Conservation (phyloP, 2,329 filamentous ascomycete species). For the Aspergillus sp. region DNA sequence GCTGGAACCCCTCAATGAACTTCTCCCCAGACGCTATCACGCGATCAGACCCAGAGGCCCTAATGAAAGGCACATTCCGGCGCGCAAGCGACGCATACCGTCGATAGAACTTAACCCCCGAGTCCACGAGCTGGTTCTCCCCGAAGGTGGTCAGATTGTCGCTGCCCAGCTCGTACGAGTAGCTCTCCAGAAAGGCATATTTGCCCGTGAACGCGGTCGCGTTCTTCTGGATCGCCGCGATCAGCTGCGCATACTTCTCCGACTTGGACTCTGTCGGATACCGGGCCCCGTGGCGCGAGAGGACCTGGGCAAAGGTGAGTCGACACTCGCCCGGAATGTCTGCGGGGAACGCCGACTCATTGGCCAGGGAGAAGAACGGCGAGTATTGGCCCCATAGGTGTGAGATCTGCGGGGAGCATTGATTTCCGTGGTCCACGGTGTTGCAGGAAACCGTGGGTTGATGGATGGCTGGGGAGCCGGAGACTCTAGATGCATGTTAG, state of each 20-base stretch:
- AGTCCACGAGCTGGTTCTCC: slow-evolving; percentile 68
- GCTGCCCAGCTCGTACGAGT: slow-evolving; percentile 68
- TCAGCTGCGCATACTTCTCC: slow-evolving; percentile 59
- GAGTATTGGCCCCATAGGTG: slow-evolving; percentile 86
- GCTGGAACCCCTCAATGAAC: slow-evolving; percentile 73
- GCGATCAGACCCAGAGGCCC: slow-evolving; percentile 67
- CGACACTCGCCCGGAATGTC: slow-evolving; percentile 66
- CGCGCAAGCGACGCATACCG: slow-evolving; percentile 67
- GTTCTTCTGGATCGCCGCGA: slow-evolving; percentile 65
- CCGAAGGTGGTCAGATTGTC: slow-evolving; percentile 71
- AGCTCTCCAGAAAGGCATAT: slow-evolving; percentile 70
- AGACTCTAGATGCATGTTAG: slow-evolving; percentile 10
- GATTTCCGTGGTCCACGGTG: slow-evolving; percentile 57
- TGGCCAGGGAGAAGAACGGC: slow-evolving; percentile 70
- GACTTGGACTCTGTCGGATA: slow-evolving; percentile 74
- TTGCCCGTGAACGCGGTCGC: slow-evolving; percentile 57
- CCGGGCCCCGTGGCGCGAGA: slow-evolving; percentile 82
- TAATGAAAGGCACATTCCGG: slow-evolving; percentile 64
- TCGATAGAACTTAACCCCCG: slow-evolving; percentile 72
- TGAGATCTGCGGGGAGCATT: slow-evolving; percentile 61
- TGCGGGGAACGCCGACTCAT: slow-evolving; percentile 60
- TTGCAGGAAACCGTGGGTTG: slow-evolving; percentile 44
- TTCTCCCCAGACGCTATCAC: slow-evolving; percentile 73
- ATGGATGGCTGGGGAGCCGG: neutral
- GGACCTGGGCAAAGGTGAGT: slow-evolving; percentile 75